Conservation (phyloP, 108 stramenopile genomes). For the Pseudonitzschia pungens region DNA sequence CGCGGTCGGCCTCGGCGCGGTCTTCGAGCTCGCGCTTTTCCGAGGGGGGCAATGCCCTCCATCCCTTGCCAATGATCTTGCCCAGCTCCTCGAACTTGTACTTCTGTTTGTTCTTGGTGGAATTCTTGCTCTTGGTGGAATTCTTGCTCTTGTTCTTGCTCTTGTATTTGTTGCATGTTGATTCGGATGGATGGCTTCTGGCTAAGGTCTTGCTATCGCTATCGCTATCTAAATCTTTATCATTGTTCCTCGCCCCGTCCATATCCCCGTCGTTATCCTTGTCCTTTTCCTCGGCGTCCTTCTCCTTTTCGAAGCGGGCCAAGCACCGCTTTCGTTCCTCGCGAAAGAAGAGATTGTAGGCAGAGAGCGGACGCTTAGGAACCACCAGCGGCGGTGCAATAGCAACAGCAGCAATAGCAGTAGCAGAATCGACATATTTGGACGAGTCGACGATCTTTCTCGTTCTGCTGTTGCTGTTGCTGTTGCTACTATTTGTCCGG, state of each 20-base stretch:
- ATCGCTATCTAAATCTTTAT: too few species aligned
- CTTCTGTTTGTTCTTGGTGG: not conserved
- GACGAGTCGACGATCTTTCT: not conserved
- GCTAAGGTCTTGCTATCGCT: too few species aligned
- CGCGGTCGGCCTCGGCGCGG: not conserved
- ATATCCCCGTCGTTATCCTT: not conserved
- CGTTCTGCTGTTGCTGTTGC: not conserved
- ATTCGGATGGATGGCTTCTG: too few species aligned
- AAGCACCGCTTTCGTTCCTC: slow-evolving; percentile 19
- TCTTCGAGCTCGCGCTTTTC: not conserved
- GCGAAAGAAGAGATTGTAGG: slow-evolving; percentile 26
- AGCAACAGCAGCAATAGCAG: too few species aligned
- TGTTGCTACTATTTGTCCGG: not conserved
- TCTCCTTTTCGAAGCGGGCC: too few species aligned
- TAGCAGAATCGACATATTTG: not conserved
- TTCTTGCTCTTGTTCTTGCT: too few species aligned
- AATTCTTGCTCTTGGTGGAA: not conserved
- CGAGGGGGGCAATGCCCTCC: not conserved
- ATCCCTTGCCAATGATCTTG: not conserved
- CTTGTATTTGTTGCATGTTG: too few species aligned
- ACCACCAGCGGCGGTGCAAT: too few species aligned
- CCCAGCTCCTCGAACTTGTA: slow-evolving; percentile 6
- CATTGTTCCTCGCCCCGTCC: too few species aligned
- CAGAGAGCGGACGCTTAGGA: slow-evolving; percentile 26
- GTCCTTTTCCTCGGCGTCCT: not conserved